Percentiles rank a stretch among this genome's conserved stretches.
phyloP scores from a whole-genome alignment of 352 stramenopile genomes.

The Phytophthora uliginosa region DNA sequence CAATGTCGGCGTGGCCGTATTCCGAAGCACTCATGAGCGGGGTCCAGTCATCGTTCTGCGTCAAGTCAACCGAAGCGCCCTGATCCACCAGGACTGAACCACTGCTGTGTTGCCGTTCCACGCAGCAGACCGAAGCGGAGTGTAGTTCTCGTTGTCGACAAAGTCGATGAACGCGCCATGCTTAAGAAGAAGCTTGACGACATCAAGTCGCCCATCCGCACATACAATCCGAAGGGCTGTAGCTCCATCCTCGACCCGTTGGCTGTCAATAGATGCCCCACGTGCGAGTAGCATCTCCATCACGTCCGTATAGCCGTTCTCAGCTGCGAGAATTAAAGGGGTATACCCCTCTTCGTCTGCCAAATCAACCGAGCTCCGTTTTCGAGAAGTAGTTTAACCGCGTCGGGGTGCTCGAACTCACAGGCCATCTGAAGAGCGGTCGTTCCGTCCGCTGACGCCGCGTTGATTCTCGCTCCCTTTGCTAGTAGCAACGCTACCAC shows the following conservation, averaged over 20 bases:
- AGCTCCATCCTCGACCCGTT: constrained; percentile 2
- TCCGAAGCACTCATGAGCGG: constrained; percentile 11
- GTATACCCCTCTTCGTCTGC: not conserved
- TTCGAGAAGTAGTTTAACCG: constrained; percentile 1
- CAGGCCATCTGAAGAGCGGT: constrained; percentile 2
- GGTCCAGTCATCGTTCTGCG: constrained; percentile 9
- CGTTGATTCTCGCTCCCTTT: not conserved
- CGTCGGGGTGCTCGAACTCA: not conserved
- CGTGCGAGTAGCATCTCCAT: constrained; percentile 15
- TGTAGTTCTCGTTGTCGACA: constrained; percentile 6
- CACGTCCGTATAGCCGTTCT: constrained; percentile 10
- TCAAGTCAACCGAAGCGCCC: constrained; percentile 9
- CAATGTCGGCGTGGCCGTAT: not conserved
- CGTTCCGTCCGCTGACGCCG: not conserved
- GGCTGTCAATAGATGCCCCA: constrained; percentile 12
- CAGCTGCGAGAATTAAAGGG: constrained; percentile 2
- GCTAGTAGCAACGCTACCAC: constrained; percentile 1
- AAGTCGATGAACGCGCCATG: constrained; percentile 10
- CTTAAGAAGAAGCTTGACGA: constrained; percentile 12
- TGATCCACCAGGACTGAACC: constrained; percentile 6
- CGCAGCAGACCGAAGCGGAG: constrained; percentile 6
- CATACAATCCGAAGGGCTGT: constrained; percentile 3
- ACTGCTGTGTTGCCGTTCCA: constrained; percentile 8
- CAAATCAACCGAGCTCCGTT: constrained; percentile 2
- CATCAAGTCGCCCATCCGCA: not conserved